Percentiles rank a stretch among this genome's conserved stretches.
These are phyloP conservation scores for Lipomyces yamanashiensis DNA, from an alignment of 805 yeast genomes.

Conservation along the genomic window DNA sequence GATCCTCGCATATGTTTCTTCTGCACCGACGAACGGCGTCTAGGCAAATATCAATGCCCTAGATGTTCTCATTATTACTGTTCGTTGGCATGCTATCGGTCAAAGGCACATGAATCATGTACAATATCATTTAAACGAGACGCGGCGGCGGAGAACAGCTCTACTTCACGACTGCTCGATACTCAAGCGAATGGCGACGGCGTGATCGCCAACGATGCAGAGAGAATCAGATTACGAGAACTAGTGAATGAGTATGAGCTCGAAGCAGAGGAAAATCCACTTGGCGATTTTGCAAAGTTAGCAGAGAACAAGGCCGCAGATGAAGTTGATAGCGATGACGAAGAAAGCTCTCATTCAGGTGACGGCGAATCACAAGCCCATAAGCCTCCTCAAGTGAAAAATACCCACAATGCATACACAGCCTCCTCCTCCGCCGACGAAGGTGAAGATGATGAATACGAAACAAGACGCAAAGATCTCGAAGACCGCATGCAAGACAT, in stretches of 20 bases:
- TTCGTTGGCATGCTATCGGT: conserved; percentile 25
- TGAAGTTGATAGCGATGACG: conserved; percentile 10
- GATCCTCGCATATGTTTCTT: conserved; percentile 13
- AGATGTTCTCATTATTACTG: conserved; percentile 30
- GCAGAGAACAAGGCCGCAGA: neutral
- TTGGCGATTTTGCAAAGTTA: conserved; percentile 24
- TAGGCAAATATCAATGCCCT: conserved; percentile 32
- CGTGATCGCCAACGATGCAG: conserved; percentile 2
- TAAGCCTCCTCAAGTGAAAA: neutral
- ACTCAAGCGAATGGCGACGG: conserved; percentile 2
- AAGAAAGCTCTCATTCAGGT: neutral
- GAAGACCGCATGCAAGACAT: conserved; percentile 23
- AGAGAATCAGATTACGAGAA: conserved; percentile 22
- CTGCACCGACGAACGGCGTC: neutral
- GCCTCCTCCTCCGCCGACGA: conserved; percentile 18
- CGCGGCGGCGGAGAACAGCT: neutral
- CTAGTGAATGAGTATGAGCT: conserved; percentile 30
- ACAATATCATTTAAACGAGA: conserved; percentile 23
- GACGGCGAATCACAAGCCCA: neutral
- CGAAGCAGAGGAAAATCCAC: conserved; percentile 29
- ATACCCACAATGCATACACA: neutral
- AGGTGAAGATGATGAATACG: conserved; percentile 15
- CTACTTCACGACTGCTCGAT: neutral
- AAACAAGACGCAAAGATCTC: conserved; percentile 20
- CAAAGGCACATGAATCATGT: conserved; percentile 19